Evolutionary conservation across 2,329 filamentous ascomycete genomes (phyloP), one percentile per base, ranked within the genome.

Genomic region (Pseudohalonectria lignicola): DNA sequence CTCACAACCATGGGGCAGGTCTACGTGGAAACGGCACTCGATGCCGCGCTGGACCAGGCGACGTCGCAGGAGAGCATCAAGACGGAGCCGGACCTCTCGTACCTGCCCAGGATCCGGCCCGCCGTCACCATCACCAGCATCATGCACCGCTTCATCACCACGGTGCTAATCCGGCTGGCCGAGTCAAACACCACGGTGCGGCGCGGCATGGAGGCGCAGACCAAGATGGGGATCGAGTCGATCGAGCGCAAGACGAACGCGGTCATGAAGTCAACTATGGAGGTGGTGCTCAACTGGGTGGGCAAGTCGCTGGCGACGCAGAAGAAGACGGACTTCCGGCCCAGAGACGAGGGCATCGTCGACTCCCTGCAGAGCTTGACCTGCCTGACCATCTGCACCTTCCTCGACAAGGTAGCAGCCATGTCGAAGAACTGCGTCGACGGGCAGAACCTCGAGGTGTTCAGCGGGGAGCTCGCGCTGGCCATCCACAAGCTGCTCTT

Each of bases 121-220:
- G 84, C 86, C 8, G 86, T 94, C 39, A 88, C 80, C 39, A 90
- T 95, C 45, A 82, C 92, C 8, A 88, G 90, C 54, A 76, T 98
- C 49, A 93, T 96, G 77, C 81, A 90, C 49, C 86, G 86, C 44
- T 94, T 92, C 50, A 88, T 94, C 48, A 79, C 82, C 42, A 88
- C 87, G 4, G 86, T 96, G 13, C 76, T 98, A 17, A 82, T 96
- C 47, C 86, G 87, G 10, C 74, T 98, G 8, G 88, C 90, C 17
- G 79, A 90, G 41, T 79, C 82, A 39, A 95, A 93, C 59, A 82
- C 93, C 16, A 95, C 87, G 1, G 86, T 94, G 39, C 79, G 86
- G 32, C 78, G 86, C 43, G 86, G 84, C 53, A 90, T 95, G 75
- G 86, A 93, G 52, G 86, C 88, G 46, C 79, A 85, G 49, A 81